Evolutionary conservation across 305 asterid genomes (phyloP).

Genomic region (Rubia occidens): DNA sequence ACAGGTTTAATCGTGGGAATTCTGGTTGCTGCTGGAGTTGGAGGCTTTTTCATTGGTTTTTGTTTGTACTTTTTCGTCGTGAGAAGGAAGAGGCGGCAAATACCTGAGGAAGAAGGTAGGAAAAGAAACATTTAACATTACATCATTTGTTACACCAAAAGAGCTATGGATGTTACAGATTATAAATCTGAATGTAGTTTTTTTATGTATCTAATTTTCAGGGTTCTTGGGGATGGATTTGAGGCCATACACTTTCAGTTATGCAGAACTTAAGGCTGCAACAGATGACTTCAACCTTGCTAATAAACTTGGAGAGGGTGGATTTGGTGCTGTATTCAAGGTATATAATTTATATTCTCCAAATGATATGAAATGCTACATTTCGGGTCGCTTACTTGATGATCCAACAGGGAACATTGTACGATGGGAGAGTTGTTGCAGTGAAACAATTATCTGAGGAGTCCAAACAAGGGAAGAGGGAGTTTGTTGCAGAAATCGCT

Average conservation of each 20-base stretch:
- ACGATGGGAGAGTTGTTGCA: slow-evolving; percentile 54
- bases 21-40: slow-evolving; percentile 36
- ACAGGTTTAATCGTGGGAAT: slow-evolving; percentile 63
- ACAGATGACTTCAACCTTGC: slow-evolving; percentile 48
- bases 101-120: slow-evolving; percentile 50
- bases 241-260: slow-evolving; percentile 55
- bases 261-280: slow-evolving; percentile 51
- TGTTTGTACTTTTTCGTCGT: slow-evolving; percentile 26
- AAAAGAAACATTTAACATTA: not conserved
- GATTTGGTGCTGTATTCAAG: slow-evolving; percentile 85
- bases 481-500: slow-evolving; percentile 70
- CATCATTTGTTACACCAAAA: not conserved
- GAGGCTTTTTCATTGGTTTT: slow-evolving; percentile 29
- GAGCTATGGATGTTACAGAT: not conserved
- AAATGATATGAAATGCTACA: not conserved
- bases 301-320: slow-evolving; percentile 81
- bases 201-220: slow-evolving; percentile 21
- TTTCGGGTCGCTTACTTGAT: not conserved
- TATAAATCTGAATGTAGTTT: not conserved
- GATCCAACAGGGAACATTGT: slow-evolving; percentile 48
- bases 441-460: slow-evolving; percentile 61
- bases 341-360: slow-evolving; percentile 21
- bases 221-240: slow-evolving; percentile 63
- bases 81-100: slow-evolving; percentile 36
- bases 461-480: slow-evolving; percentile 69